Base-by-base conservation (phyloP, 345 rosid species). In the Lagerstroemia speciosa region DNA sequence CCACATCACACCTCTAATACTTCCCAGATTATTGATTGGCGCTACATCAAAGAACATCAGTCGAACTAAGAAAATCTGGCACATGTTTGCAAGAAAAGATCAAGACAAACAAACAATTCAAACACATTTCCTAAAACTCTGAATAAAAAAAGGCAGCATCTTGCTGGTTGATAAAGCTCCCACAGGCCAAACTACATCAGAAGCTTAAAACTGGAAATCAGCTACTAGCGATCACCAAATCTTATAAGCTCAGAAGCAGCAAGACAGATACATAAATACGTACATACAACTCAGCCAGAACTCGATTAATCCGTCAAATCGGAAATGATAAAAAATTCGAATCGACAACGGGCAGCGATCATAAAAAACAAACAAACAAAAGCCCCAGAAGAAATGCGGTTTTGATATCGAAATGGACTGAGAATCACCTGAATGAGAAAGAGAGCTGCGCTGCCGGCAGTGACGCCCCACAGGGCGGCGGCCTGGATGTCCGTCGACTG, bases 381-480 rank as follows among this genome's bases (percentile, higher is more conserved):
- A 41, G 14, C 46, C 41, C 46, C 33, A 26, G 63, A 24, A 30
- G 9, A 11, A n/a, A n/a, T n/a, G n/a, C 40, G n/a, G 26, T 20
- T 46, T 33, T 30, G 62, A 76, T 64, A 48, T 43, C 19, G 14
- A 52, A 48, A 8, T n/a, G 60, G 30, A 22, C 37, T 69, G 48
- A 66, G 52, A 65, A 40, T 53, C 66, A 93, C 99, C 86, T 93
- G 98, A 73, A 85, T 60, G 75, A 93, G 36, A 79, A 80, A 93
- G 71, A 93, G 76, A 45, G 90, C 98, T 1, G 85, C 76, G 62
- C 91, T 71, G 68, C 71, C 74, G 77, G 94, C 97, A 58, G 90
- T 96, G 75, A 88, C 74, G 29, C 99, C 99, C 99, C 97, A 91
- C 38, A 76, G 70, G 74, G 81, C 94, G 70, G 87, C 92, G 67